Conservation (phyloP, 2,329 filamentous ascomycete species). For the Trichoderma koningii region DNA sequence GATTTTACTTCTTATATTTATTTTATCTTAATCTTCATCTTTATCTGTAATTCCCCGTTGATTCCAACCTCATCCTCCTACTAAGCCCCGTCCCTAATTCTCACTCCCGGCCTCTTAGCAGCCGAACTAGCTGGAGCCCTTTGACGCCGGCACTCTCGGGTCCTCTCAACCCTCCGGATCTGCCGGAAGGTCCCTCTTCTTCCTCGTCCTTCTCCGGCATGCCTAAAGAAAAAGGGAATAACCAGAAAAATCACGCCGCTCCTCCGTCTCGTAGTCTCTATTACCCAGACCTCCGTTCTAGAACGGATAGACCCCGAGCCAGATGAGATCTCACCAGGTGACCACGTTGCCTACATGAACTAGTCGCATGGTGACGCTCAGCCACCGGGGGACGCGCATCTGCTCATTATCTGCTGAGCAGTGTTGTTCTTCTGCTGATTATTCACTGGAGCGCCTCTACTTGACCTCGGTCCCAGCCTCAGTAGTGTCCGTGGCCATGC, state of each 20-base stretch:
- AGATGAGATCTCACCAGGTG: conserved; percentile 21
- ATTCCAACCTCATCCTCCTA: neutral
- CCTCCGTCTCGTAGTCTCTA: neutral
- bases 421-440: neutral
- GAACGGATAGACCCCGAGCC: conserved; percentile 12
- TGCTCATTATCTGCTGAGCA: neutral
- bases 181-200: conserved; percentile 3
- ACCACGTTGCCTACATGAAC: neutral
- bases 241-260: neutral
- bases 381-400: conserved; percentile 14
- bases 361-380: conserved; percentile 2
- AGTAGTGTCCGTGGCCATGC: no score
- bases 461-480: neutral
- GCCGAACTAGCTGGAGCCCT: neutral
- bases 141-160: conserved; percentile 7
- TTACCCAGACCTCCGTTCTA: neutral
- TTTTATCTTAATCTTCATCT: neutral
- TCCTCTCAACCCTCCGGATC: conserved; percentile 15
- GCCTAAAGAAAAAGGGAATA: neutral
- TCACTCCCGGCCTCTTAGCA: conserved; percentile 8
- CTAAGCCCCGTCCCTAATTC: neutral
- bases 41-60: no score
- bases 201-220: neutral
- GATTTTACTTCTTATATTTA: neutral
- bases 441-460: neutral